These are phyloP conservation scores for Austroboletus rostrupii DNA, from an alignment of 1,284 basidiomycete species.

Conservation along the genomic window DNA sequence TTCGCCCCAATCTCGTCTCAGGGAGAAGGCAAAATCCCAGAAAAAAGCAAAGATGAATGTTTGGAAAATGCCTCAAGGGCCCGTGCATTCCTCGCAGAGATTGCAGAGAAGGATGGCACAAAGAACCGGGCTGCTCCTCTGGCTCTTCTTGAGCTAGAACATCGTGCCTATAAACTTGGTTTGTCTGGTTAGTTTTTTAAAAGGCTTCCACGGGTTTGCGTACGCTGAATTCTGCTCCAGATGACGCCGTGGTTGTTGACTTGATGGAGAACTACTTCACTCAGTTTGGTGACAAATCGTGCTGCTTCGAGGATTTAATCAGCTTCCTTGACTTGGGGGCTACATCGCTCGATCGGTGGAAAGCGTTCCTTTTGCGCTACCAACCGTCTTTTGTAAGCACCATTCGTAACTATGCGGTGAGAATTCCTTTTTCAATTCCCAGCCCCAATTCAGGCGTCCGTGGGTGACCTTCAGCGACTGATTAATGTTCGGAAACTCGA, in stretches of 20 bases:
- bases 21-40: constrained; percentile 14
- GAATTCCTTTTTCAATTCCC: constrained; percentile 12
- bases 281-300: constrained; percentile 73
- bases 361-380: constrained; percentile 48
- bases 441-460: constrained; percentile 38
- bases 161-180: constrained; percentile 46
- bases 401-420: constrained; percentile 8
- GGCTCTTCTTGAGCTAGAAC: constrained; percentile 69
- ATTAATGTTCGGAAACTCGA: constrained; percentile 73
- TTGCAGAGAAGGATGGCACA: constrained; percentile 59
- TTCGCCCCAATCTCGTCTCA: constrained; percentile 44
- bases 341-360: constrained; percentile 50
- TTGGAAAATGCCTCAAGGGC: constrained; percentile 42
- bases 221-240: constrained; percentile 29
- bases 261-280: constrained; percentile 68
- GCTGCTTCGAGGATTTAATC: constrained; percentile 81
- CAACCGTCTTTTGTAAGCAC: constrained; percentile 47
- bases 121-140: constrained; percentile 71
- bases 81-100: constrained; percentile 49
- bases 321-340: constrained; percentile 54
- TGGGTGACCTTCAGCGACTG: constrained; percentile 48
- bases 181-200: constrained; percentile 40
- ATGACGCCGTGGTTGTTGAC: constrained; percentile 39
- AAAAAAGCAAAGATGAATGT: constrained; percentile 32
- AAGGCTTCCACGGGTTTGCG: neutral